Conservation (phyloP, 257 asterid species). For the Ajuga chamaepitys region DNA sequence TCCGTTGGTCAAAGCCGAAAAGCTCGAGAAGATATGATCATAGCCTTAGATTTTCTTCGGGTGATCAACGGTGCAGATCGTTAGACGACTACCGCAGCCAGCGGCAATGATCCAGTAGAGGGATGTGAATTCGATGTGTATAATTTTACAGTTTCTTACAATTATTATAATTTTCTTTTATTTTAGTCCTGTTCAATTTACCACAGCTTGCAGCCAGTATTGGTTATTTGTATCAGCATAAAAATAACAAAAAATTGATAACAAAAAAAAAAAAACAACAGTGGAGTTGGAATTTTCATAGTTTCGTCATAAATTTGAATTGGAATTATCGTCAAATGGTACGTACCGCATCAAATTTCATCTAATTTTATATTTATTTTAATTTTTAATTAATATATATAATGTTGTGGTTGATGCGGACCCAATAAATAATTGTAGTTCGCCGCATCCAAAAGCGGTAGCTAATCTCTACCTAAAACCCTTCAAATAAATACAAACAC, state of each 20-base stretch:
- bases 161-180: constrained; percentile 1
- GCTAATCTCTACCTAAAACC: not conserved
- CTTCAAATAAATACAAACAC: no score
- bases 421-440: not conserved
- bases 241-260: not conserved
- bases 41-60: constrained; percentile 17
- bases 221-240: constrained; percentile 6
- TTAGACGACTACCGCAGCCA: constrained; percentile 8
- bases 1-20: constrained; percentile 59
- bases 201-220: not conserved
- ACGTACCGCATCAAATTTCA: not conserved
- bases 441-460: not conserved
- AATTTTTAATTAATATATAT: not conserved
- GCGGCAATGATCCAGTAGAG: constrained; percentile 10
- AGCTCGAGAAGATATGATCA: constrained; percentile 60
- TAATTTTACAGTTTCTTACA: constrained; percentile 20
- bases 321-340: not conserved
- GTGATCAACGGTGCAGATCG: constrained; percentile 23
- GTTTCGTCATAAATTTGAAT: not conserved
- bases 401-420: not conserved
- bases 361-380: not conserved
- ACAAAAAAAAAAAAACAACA: not conserved
- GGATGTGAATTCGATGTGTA: constrained; percentile 27
- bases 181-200: constrained; percentile 1
- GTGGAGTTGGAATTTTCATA: not conserved